Evolutionary conservation across 2,329 filamentous ascomycete species (phyloP).

Genomic region (Harringtonia lauricola): DNA sequence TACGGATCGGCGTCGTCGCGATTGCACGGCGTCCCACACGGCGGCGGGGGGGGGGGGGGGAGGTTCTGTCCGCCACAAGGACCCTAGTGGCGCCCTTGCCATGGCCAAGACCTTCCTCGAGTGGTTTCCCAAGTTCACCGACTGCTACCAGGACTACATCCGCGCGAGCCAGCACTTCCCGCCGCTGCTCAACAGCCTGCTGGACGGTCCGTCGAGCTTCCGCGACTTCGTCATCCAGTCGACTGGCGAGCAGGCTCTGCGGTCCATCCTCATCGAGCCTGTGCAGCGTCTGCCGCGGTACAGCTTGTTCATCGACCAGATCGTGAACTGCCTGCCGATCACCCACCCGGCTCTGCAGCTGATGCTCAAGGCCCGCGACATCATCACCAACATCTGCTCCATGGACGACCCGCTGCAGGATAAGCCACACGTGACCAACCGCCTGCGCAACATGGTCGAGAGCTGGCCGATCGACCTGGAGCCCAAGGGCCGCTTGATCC

Average conservation of each 20-base stretch:
- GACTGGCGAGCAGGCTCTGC: slow-evolving; percentile 80
- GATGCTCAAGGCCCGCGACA: slow-evolving; percentile 81
- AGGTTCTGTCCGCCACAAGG: slow-evolving; percentile 39
- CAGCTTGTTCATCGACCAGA: slow-evolving; percentile 92
- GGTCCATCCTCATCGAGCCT: slow-evolving; percentile 88
- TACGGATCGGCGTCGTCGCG: slow-evolving; percentile 18
- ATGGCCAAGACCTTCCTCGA: slow-evolving; percentile 76
- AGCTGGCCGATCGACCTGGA: slow-evolving; percentile 64
- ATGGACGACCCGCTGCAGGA: slow-evolving; percentile 64
- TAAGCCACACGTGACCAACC: slow-evolving; percentile 62
- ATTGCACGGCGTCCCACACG: background rate
- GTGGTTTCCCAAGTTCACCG: slow-evolving; percentile 87
- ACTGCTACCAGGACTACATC: slow-evolving; percentile 90
- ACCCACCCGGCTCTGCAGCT: slow-evolving; percentile 74
- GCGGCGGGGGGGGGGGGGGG: slow-evolving; percentile 21
- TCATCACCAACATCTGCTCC: slow-evolving; percentile 93
- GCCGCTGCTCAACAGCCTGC: slow-evolving; percentile 65
- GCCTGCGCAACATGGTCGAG: slow-evolving; percentile 65
- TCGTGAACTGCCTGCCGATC: slow-evolving; percentile 73
- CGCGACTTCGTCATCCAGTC: slow-evolving; percentile 68
- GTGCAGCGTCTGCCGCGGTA: slow-evolving; percentile 91
- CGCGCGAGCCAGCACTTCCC: slow-evolving; percentile 81
- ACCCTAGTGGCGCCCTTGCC: slow-evolving; percentile 66
- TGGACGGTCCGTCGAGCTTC: slow-evolving; percentile 74
- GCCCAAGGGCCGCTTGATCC: slow-evolving; percentile 67